Base-by-base conservation (phyloP, 306 rosid genomes). In the Sicyos edulis region DNA sequence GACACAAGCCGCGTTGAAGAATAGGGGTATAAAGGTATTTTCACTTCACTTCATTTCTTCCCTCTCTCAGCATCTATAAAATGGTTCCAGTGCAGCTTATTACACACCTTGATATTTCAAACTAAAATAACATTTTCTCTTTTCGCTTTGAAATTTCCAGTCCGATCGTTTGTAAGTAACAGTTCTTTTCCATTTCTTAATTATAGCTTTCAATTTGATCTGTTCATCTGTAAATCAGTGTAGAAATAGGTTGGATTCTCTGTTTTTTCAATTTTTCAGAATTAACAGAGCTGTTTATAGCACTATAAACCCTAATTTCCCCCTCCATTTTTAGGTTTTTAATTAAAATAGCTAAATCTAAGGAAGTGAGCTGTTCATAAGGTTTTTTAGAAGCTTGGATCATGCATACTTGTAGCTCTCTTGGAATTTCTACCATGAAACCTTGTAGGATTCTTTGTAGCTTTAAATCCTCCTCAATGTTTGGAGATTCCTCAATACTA, bases 361-460 rank as follows among this genome's bases (percentile, higher is more conserved):
- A 40, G 32, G 71, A 64, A 64, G 10, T 64, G 42, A 10, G 10
- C 44, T 42, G 5, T 64, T 37, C n/a, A 14, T 34, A 34, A 62
- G 50, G 24, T 15, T 32, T 22, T 62, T 34, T 32, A 62, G 68
- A 62, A 32, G 8, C 22, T 24, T 7, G 50, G 45, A 81, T 54
- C 82, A 85, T 89, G 95, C 80, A 78, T 69, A 72, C 80, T 76
- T 82, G 89, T 76, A 70, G 91, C 63, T 86, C 73, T 82, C 59
- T 86, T 81, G 93, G 95, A 79, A 83, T 92, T 78, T 78, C 86
- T 45, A 78, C 86, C 75, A 85, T 91, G 90, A 87, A 79, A 69
- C 96, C 96, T 8, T 86, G 87, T 85, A 92, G 85, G 79, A 80
- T 89, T 77, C 80, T 87, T 4, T 62, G 56, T 52, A 72, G 83